These are phyloP conservation scores for Sporobolomyces pararoseus DNA, from an alignment of 768 basidiomycete genomes.

Conservation along the genomic window DNA sequence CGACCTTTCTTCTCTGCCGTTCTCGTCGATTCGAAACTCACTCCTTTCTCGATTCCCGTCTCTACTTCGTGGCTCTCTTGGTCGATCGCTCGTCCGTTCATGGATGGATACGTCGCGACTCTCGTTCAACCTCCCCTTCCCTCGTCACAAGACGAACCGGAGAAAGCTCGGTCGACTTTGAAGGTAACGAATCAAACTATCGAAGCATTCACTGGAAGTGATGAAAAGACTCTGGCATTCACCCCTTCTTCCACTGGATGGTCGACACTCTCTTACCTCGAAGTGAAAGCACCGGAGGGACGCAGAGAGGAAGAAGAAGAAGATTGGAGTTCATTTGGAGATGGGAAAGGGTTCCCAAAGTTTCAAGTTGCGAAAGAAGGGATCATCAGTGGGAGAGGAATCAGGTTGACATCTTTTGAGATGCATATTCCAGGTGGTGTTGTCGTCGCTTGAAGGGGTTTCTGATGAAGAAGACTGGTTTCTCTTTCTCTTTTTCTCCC, in stretches of 20 bases:
- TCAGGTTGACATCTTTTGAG: constrained; percentile 4
- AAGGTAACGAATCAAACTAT: constrained; percentile 3
- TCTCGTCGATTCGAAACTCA: constrained; percentile 19
- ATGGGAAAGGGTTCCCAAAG: constrained; percentile 18
- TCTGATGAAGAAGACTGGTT: neutral
- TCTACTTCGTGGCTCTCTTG: constrained; percentile 23
- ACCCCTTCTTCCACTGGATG: neutral
- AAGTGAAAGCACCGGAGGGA: neutral
- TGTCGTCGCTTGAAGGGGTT: neutral
- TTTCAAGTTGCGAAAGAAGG: constrained; percentile 1
- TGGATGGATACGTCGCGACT: constrained; percentile 3
- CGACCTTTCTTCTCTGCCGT: constrained; percentile 27
- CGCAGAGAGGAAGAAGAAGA: neutral
- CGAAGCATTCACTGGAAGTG: constrained; percentile 1
- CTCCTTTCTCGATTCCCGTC: constrained; percentile 23
- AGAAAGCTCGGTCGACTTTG: neutral
- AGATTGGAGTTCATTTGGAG: constrained; percentile 14
- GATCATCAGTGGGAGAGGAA: constrained; percentile 4
- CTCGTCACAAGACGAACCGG: neutral
- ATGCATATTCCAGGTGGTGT: constrained; percentile 10
- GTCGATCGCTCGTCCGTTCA: neutral
- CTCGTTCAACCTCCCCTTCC: constrained; percentile 23
- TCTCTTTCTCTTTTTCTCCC: too few species aligned
- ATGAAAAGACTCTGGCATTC: constrained; percentile 12
- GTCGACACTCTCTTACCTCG: neutral